Conservation (phyloP, 2,329 filamentous ascomycete species). For the Cordyceps tenuipes region DNA sequence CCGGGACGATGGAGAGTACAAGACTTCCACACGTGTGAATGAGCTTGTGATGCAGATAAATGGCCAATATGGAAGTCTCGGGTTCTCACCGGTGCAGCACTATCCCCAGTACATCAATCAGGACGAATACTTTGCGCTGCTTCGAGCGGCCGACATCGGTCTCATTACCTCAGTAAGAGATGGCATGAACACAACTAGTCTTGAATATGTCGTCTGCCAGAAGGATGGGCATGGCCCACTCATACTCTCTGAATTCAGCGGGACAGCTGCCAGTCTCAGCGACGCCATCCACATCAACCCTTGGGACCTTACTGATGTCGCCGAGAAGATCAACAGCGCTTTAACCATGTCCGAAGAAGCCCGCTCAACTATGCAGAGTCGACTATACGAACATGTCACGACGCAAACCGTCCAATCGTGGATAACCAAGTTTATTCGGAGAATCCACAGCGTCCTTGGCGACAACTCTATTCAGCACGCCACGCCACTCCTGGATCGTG, state of each 20-base stretch:
- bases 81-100: constrained; percentile 86
- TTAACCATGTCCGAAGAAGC: constrained; percentile 64
- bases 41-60: constrained; percentile 90
- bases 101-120: constrained; percentile 87
- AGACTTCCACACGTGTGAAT: constrained; percentile 80
- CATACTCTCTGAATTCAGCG: constrained; percentile 94
- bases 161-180: constrained; percentile 93
- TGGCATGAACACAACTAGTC: constrained; percentile 94
- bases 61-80: constrained; percentile 77
- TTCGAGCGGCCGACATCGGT: constrained; percentile 82
- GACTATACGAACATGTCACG: constrained; percentile 75
- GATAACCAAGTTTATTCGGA: constrained; percentile 71
- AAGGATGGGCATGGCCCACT: constrained; percentile 77
- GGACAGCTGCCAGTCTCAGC: constrained; percentile 76
- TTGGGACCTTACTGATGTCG: constrained; percentile 82
- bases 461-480: constrained; percentile 66
- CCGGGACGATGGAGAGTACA: constrained; percentile 66
- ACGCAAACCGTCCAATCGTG: constrained; percentile 80
- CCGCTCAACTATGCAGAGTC: constrained; percentile 60
- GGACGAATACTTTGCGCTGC: constrained; percentile 90
- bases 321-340: constrained; percentile 72
- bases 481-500: constrained; percentile 74
- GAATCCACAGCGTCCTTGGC: constrained; percentile 70
- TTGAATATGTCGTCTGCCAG: constrained; percentile 92
- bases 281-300: constrained; percentile 95